Evolutionary conservation across 2,329 filamentous ascomycete genomes (phyloP).

Genomic region (Colletotrichum magnum): DNA sequence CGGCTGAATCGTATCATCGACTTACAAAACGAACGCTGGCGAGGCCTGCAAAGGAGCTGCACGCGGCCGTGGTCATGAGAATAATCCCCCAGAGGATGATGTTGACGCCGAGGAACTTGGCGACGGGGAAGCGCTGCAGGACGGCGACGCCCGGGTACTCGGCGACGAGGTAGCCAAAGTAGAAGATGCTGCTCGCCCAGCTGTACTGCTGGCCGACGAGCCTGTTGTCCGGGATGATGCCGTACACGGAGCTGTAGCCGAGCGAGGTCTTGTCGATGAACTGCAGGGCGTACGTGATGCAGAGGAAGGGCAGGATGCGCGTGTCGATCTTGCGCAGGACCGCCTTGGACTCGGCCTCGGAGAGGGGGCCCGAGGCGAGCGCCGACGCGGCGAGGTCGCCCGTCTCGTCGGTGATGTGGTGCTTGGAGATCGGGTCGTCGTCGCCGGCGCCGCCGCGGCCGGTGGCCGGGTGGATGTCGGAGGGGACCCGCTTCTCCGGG

Average conservation of each 20-base stretch:
- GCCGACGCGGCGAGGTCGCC: constrained; percentile 34
- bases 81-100: constrained; percentile 50
- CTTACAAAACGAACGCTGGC: constrained; percentile 51
- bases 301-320: constrained; percentile 41
- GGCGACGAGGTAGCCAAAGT: constrained; percentile 50
- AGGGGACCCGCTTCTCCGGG: constrained; percentile 34
- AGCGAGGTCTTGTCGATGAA: constrained; percentile 47
- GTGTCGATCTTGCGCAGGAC: constrained; percentile 24
- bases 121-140: constrained; percentile 47
- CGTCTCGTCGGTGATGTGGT: constrained; percentile 34
- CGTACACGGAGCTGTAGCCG: constrained; percentile 50
- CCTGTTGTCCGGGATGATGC: constrained; percentile 47
- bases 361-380: constrained; percentile 16
- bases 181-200: constrained; percentile 51
- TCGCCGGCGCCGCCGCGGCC: constrained; percentile 13
- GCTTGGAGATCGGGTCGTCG: constrained; percentile 25
- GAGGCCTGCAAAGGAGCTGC: constrained; percentile 49
- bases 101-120: constrained; percentile 48
- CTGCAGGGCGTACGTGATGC: constrained; percentile 50
- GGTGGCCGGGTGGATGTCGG: constrained; percentile 18
- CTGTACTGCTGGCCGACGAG: constrained; percentile 49
- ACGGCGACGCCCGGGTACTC: constrained; percentile 50
- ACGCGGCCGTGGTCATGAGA: constrained; percentile 51
- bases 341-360: constrained; percentile 21
- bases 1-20: too few relatives aligned